Evolutionary conservation across 768 basidiomycete species (phyloP).

Genomic region (Lentinus tigrinus): DNA sequence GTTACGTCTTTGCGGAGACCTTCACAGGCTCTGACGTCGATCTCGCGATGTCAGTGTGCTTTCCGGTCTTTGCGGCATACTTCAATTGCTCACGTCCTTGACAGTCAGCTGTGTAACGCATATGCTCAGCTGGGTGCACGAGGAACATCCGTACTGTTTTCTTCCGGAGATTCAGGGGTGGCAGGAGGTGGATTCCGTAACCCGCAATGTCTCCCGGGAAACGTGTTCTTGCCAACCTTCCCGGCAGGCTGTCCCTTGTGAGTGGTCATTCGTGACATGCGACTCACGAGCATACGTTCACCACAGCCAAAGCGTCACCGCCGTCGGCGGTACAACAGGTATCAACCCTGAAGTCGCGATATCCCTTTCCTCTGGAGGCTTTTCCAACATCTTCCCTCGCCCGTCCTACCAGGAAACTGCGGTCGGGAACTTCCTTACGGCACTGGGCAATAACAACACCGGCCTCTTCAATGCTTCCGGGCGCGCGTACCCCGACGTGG

Average conservation of each 20-base stretch:
- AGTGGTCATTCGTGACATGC: neutral
- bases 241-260: conserved; percentile 36
- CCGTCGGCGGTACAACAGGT: conserved; percentile 60
- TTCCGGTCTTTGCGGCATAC: neutral
- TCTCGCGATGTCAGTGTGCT: neutral
- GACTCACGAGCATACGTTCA: neutral
- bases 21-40: conserved; percentile 11
- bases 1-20: conserved; percentile 34
- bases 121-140: conserved; percentile 35
- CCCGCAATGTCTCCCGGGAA: conserved; percentile 39
- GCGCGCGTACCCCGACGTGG: conserved; percentile 48
- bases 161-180: conserved; percentile 38
- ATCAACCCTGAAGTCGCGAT: conserved; percentile 53
- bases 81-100: neutral
- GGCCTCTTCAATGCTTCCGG: conserved; percentile 32
- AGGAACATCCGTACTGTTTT: conserved; percentile 35
- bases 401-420: conserved; percentile 52
- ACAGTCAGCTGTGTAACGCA: conserved; percentile 32
- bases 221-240: conserved; percentile 34
- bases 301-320: conserved; percentile 39
- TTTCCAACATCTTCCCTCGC: conserved; percentile 59
- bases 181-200: conserved; percentile 23
- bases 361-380: conserved; percentile 67
- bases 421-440: conserved; percentile 44
- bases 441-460: conserved; percentile 52